Conservation (phyloP, 352 stramenopile genomes). For the Pythium aphanidermatum region DNA sequence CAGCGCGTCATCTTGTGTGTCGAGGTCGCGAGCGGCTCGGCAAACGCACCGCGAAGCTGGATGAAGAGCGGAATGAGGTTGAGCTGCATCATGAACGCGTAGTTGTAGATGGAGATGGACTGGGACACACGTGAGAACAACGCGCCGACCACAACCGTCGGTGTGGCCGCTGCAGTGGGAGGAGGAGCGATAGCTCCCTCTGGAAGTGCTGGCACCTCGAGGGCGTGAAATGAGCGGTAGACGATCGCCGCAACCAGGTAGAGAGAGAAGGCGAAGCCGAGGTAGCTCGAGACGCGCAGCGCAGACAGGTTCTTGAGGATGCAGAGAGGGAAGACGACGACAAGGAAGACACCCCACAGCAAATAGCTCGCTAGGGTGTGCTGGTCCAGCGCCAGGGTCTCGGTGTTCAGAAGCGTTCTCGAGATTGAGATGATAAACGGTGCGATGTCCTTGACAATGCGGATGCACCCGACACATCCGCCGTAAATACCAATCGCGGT, state of each 20-base stretch:
- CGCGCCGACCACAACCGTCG: too few species aligned
- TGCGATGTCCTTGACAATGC: constrained; percentile 59
- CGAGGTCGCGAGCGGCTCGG: constrained; percentile 39
- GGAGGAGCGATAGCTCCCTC: too few species aligned
- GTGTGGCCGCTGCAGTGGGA: too few species aligned
- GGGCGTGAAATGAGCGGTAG: constrained; percentile 40
- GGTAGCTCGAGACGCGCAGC: constrained; percentile 61
- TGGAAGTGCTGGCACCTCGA: too few species aligned
- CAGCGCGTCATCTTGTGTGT: constrained; percentile 44
- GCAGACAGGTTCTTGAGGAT: constrained; percentile 65
- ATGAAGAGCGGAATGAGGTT: constrained; percentile 76
- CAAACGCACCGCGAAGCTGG: constrained; percentile 52
- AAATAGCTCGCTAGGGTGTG: constrained; percentile 35
- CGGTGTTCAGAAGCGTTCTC: not conserved
- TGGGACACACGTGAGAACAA: constrained; percentile 40
- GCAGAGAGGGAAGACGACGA: constrained; percentile 61
- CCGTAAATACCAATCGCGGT: constrained; percentile 67
- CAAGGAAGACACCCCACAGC: constrained; percentile 39
- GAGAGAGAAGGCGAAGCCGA: constrained; percentile 60
- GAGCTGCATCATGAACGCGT: constrained; percentile 84
- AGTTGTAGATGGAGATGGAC: constrained; percentile 73
- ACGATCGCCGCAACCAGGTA: constrained; percentile 52
- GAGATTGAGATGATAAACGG: constrained; percentile 48
- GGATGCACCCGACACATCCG: constrained; percentile 61
- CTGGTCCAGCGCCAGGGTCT: constrained; percentile 7